These are phyloP conservation scores for Psidium guajava DNA, from an alignment of 345 rosid genomes.

Conservation along the genomic window DNA sequence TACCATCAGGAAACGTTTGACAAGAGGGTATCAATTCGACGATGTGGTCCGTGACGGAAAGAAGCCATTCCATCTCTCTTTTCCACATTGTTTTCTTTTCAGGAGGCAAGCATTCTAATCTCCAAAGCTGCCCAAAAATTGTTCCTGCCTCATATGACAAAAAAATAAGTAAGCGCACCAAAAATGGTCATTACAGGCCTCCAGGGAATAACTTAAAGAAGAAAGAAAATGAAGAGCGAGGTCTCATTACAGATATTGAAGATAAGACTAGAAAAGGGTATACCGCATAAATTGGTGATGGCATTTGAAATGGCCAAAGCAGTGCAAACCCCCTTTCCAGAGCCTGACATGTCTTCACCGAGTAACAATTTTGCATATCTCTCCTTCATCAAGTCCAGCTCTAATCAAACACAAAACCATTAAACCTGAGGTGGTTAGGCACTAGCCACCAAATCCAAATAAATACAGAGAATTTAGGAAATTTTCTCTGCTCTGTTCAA, in stretches of 20 bases:
- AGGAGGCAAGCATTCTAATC: conserved; percentile 61
- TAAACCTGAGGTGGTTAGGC: not conserved
- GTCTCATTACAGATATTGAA: not conserved
- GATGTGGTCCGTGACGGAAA: conserved; percentile 77
- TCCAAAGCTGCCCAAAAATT: conserved; percentile 90
- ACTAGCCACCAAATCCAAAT: not conserved
- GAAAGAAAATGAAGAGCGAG: not conserved
- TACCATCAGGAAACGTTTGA: conserved; percentile 84
- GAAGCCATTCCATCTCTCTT: conserved; percentile 90
- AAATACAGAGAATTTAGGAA: not conserved
- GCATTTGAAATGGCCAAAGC: conserved; percentile 90
- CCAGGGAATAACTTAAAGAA: not conserved
- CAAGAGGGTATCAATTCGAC: conserved; percentile 89
- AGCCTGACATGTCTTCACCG: conserved; percentile 98
- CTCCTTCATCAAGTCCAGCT: conserved; percentile 90
- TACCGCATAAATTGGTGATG: conserved; percentile 94
- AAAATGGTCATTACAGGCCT: not conserved
- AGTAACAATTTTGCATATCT: conserved; percentile 86
- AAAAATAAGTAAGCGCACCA: not conserved
- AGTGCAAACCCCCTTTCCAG: conserved; percentile 86
- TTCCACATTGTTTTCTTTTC: conserved; percentile 90
- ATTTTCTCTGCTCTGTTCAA: not conserved
- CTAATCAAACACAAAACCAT: conserved; percentile 15
- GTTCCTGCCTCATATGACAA: conserved; percentile 31
- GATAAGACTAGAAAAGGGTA: not conserved